A percentile compares a stretch with the other conserved stretches of the same genome.
phyloP scores from a whole-genome alignment of 176 grass and related monocot genomes.

The Paspalum notatum region DNA sequence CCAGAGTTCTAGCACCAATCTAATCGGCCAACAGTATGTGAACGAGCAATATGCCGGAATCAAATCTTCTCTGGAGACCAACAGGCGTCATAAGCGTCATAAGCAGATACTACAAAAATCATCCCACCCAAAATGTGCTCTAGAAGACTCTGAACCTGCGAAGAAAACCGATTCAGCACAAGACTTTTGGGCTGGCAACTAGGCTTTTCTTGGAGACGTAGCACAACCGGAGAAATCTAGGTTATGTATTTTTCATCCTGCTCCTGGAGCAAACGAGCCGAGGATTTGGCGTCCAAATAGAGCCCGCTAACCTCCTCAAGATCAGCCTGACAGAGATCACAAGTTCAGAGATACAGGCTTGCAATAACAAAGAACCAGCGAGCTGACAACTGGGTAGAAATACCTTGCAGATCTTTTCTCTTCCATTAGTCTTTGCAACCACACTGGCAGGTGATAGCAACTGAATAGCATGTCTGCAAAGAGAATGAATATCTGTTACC shows the following conservation, averaged over 20 bases:
- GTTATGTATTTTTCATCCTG: constrained; percentile 92
- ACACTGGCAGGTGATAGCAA: constrained; percentile 84
- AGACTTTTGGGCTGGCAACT: neutral
- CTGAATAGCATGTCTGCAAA: constrained; percentile 85
- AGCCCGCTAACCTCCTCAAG: constrained; percentile 74
- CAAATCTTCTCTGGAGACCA: neutral
- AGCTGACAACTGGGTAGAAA: neutral
- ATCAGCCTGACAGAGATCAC: constrained; percentile 58
- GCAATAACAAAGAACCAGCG: neutral
- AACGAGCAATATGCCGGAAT: constrained; percentile 32
- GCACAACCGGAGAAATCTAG: constrained; percentile 36
- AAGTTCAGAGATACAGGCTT: constrained; percentile 28
- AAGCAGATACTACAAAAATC: constrained; percentile 14
- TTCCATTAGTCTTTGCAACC: constrained; percentile 76
- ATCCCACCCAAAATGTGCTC: neutral
- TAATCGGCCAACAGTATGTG: constrained; percentile 42
- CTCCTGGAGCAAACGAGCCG: constrained; percentile 85
- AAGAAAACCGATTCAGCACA: neutral
- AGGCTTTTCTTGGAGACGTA: constrained; percentile 3
- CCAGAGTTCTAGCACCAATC: constrained; percentile 15
- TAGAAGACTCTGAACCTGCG: neutral
- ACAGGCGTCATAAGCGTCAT: neutral
- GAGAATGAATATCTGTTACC: constrained; percentile 21
- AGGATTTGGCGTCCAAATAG: constrained; percentile 82
- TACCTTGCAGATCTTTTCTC: constrained; percentile 98